Percentiles rank a stretch among this genome's conserved stretches.
Conservation (phyloP, 345 rosid genomes). For the Gossypium rotundifolium region DNA sequence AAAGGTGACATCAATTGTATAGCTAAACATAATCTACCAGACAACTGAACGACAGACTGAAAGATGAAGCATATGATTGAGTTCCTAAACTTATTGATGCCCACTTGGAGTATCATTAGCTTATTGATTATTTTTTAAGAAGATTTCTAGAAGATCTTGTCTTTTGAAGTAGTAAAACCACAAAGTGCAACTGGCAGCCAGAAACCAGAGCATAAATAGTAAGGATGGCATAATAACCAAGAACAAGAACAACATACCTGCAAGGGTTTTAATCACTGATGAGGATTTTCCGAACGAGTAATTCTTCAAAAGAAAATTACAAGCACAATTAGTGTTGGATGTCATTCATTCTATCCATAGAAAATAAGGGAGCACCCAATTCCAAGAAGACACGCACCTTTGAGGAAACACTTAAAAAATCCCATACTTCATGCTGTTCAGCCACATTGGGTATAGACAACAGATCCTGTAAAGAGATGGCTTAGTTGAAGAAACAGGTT, state of each 20-base stretch:
- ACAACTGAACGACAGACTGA: not conserved
- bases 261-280: conserved; percentile 84
- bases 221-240: not conserved
- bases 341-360: not conserved
- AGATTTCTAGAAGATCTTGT: not conserved
- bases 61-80: not conserved
- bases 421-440: conserved; percentile 99
- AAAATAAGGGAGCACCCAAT: not conserved
- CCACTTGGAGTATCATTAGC: not conserved
- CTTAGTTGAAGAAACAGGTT: conserved; percentile 12
- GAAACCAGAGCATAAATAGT: not conserved
- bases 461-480: conserved; percentile 60
- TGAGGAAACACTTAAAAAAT: conserved; percentile 81
- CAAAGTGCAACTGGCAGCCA: not conserved
- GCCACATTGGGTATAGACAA: conserved; percentile 94
- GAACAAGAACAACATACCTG: conserved; percentile 46
- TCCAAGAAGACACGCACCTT: conserved; percentile 47
- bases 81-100: not conserved
- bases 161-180: not conserved
- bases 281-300: conserved; percentile 94
- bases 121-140: not conserved
- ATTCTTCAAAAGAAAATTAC: conserved; percentile 47
- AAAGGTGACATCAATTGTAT: not conserved
- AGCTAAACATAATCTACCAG: not conserved
- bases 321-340: conserved; percentile 11